phyloP scores from a whole-genome alignment of 2,329 filamentous ascomycete species.

The Cladophialophora exuberans region DNA sequence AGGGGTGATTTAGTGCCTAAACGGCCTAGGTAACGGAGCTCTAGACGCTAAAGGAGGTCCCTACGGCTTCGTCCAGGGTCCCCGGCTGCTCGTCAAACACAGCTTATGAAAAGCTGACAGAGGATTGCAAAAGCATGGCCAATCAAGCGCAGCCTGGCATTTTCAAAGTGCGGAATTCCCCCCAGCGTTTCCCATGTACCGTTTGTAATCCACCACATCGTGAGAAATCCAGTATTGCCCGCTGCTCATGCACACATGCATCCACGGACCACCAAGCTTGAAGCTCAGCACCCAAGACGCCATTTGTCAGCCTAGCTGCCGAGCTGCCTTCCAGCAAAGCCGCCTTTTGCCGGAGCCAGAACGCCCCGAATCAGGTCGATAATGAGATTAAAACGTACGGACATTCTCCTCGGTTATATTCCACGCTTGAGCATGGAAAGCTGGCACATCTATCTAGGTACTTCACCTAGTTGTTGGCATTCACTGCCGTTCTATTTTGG shows the following conservation, averaged over 20 bases:
- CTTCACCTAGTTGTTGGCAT: no score
- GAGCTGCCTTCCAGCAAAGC: no score
- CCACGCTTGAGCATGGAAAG: background rate
- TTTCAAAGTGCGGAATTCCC: constrained; percentile 20
- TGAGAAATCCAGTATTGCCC: background rate
- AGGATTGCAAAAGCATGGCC: constrained; percentile 20
- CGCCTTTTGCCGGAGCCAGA: background rate
- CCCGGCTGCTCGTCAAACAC: background rate
- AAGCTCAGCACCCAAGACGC: background rate
- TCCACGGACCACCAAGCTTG: background rate
- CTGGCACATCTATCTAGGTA: no score
- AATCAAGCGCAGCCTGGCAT: constrained; percentile 8
- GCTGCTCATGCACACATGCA: background rate
- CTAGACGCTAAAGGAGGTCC: no score
- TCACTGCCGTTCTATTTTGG: no score
- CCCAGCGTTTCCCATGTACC: background rate
- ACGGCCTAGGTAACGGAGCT: no score
- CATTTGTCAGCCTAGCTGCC: no score
- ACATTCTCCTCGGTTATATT: constrained; percentile 3
- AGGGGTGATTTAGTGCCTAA: no score
- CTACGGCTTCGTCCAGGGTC: background rate
- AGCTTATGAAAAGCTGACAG: constrained; percentile 31
- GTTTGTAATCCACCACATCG: constrained; percentile 20
- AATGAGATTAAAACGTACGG: background rate
- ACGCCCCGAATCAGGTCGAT: background rate